Evolutionary conservation across 495 filamentous ascomycete genomes (phyloP).

Genomic region (Cryomyces minteri): DNA sequence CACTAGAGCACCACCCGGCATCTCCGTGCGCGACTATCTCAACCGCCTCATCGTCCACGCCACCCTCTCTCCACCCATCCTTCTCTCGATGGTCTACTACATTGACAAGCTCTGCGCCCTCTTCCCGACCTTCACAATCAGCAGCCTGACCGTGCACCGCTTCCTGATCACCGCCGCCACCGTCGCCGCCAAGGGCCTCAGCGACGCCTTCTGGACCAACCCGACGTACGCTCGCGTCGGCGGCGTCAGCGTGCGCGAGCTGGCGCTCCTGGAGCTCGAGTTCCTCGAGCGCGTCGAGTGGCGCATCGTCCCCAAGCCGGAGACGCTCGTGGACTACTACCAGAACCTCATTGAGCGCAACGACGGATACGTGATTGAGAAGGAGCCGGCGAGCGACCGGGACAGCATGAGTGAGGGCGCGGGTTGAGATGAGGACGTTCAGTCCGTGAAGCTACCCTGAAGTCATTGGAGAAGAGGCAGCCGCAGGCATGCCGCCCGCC

Average conservation of each 20-base stretch:
- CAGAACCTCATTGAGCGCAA: slow-evolving; percentile 59
- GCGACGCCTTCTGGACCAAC: slow-evolving; percentile 96
- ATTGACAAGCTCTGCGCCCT: slow-evolving; percentile 88
- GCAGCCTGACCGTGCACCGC: slow-evolving; percentile 85
- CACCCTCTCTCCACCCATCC: slow-evolving; percentile 76
- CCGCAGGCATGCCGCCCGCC: too few relatives aligned
- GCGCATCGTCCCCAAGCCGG: slow-evolving; percentile 90
- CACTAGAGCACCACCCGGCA: slow-evolving; percentile 67
- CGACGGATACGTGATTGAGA: slow-evolving; percentile 37
- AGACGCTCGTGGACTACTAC: slow-evolving; percentile 86
- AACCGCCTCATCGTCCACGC: slow-evolving; percentile 86
- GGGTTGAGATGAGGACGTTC: too few relatives aligned
- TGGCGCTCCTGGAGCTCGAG: slow-evolving; percentile 87
- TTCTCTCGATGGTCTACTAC: slow-evolving; percentile 99
- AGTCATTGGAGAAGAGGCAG: too few relatives aligned
- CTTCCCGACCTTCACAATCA: slow-evolving; percentile 87
- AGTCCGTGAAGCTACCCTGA: too few relatives aligned
- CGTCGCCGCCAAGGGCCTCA: slow-evolving; percentile 87
- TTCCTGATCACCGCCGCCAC: slow-evolving; percentile 93
- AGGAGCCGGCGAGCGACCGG: background rate
- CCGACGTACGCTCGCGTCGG: slow-evolving; percentile 86
- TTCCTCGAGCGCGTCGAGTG: slow-evolving; percentile 83
- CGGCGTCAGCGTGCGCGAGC: slow-evolving; percentile 69
- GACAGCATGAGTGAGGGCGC: background rate
- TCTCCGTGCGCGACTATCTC: slow-evolving; percentile 83